A percentile compares a stretch with the other conserved stretches of the same genome.
Conservation (phyloP, 306 rosid genomes). For the Lupinus albus region DNA sequence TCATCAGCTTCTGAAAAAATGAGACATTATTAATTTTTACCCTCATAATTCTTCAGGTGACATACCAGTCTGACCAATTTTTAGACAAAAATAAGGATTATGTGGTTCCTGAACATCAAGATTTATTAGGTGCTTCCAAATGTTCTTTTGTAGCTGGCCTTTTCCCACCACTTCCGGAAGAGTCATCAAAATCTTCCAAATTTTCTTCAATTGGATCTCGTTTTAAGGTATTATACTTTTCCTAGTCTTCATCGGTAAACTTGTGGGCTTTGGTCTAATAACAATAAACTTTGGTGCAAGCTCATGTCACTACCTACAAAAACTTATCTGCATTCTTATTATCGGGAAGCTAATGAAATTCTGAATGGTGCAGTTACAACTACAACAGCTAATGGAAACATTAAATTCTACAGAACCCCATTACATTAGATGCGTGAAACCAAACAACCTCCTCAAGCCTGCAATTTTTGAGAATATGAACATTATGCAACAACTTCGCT, state of each 20-base stretch:
- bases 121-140: constrained; percentile 81
- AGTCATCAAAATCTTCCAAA: constrained; percentile 89
- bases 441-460: constrained; percentile 94
- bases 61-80: constrained; percentile 89
- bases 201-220: constrained; percentile 97
- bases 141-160: constrained; percentile 95
- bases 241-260: constrained; percentile 22
- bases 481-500: constrained; percentile 98
- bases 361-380: constrained; percentile 78
- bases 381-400: constrained; percentile 87
- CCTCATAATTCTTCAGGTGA: constrained; percentile 63
- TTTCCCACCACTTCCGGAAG: constrained; percentile 94
- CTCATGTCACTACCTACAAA: constrained; percentile 35
- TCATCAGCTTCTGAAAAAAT: constrained; percentile 33
- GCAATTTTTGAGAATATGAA: constrained; percentile 90
- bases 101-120: constrained; percentile 96
- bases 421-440: constrained; percentile 97
- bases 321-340: constrained; percentile 37
- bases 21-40: constrained; percentile 37
- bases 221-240: constrained; percentile 71
- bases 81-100: constrained; percentile 98
- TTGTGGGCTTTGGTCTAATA: constrained; percentile 20
- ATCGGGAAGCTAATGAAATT: constrained; percentile 51
- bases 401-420: constrained; percentile 94
- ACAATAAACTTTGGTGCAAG: constrained; percentile 32